phyloP scores from a whole-genome alignment of 75 land plant genomes.

The Adiantum capillusveneris region DNA sequence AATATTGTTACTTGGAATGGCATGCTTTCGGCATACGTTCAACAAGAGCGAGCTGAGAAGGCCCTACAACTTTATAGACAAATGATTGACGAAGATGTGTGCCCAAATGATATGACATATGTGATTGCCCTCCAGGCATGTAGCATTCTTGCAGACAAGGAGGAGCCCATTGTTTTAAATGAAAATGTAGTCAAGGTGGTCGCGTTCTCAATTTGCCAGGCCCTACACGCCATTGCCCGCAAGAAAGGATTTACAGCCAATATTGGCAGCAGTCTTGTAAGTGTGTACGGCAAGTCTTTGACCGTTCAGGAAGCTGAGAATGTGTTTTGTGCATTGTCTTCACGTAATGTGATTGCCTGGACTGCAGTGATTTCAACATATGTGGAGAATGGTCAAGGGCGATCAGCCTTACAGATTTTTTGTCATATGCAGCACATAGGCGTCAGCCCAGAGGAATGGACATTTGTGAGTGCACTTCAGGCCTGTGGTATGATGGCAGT shows the following conservation, averaged over 20 bases:
- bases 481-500: neutral
- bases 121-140: conserved; percentile 1
- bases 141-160: neutral
- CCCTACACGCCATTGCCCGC: conserved; percentile 24
- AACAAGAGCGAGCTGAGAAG: neutral
- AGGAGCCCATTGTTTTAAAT: neutral
- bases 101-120: neutral
- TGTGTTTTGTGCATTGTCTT: neutral
- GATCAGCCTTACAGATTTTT: neutral
- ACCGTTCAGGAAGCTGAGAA: neutral
- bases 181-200: neutral
- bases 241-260: neutral
- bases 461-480: neutral
- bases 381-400: neutral
- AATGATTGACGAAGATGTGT: neutral
- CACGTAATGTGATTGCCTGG: neutral
- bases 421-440: conserved; percentile 4
- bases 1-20: conserved; percentile 5
- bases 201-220: conserved; percentile 1
- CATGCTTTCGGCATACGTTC: neutral
- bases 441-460: conserved; percentile 3
- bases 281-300: neutral
- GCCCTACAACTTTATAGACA: neutral
- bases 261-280: neutral
- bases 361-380: neutral